Evolutionary conservation across 2,329 filamentous ascomycete genomes (phyloP), one percentile per base, ranked within the genome.

Genomic region (Torrubiellomyces zombiae): DNA sequence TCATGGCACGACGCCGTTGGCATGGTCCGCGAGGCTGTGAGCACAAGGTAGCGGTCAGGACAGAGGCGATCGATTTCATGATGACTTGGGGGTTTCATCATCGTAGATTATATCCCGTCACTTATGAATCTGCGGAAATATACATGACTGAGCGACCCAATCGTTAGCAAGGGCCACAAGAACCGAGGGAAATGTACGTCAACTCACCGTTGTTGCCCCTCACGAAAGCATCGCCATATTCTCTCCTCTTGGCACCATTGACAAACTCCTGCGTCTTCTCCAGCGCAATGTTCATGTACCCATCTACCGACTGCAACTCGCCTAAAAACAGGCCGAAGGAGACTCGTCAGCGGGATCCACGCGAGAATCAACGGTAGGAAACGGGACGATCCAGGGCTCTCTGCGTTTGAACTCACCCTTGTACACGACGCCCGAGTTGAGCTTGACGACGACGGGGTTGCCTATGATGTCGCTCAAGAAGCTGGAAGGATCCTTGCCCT

Each of bases 231-330:
- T 95, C 86, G 6, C 86, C 86, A 48, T 93, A 94, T 27, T 69
- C 78, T 42, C 80, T 68, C 41, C 78, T 68, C 53, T 86, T 71
- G 35, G 73, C 68, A 20, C 85, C 86, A 44, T 92, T 77, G 38
- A 94, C 77, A 40, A 75, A 83, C 55, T 98, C 89, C 36, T 81
- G 75, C 12, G 83, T 92, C 56, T 93, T 89, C 53, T 98, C 89
- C 16, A 98, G 68, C 9, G 89, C 86, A 48, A 98, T 94, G 57
- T 98, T 98, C 89, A 98, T 98, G 57, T 95, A 98, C 26, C 89
- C 89, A 51, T 98, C 89, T 24, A 98, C 86, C 1, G 85, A 93
- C 50, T 95, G 85, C 18, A 95, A 67, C 49, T 94, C 83, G 39
- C 89, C 86, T 94, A 34, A 11, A 17, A 4, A 16, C 11, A 5